These are phyloP conservation scores for Arthrobotrys megalospora DNA, from an alignment of 2,329 filamentous ascomycete genomes.

Conservation along the genomic window DNA sequence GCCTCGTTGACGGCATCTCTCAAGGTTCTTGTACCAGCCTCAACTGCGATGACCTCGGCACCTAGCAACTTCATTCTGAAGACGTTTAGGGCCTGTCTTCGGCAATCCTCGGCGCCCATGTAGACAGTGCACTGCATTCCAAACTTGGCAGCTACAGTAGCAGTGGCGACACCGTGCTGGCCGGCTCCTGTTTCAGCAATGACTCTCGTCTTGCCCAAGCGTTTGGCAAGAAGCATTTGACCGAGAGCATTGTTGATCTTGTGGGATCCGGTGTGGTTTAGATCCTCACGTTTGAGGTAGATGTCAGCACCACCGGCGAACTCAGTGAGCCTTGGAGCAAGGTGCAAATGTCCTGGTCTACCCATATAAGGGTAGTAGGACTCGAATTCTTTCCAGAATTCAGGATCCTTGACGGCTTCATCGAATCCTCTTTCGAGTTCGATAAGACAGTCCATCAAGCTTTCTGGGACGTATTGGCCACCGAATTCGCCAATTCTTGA, in stretches of 20 bases:
- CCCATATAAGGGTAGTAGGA: slow-evolving; percentile 99
- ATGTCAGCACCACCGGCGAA: slow-evolving; percentile 93
- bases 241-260: slow-evolving; percentile 99
- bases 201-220: slow-evolving; percentile 94
- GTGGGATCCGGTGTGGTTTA: slow-evolving; percentile 98
- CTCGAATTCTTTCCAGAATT: slow-evolving; percentile 97
- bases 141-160: slow-evolving; percentile 97
- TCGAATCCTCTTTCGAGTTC: slow-evolving; percentile 94
- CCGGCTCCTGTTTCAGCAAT: slow-evolving; percentile 98
- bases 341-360: slow-evolving; percentile 89
- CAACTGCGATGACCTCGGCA: slow-evolving; percentile 91
- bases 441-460: slow-evolving; percentile 94
- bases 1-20: slow-evolving; percentile 72
- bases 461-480: slow-evolving; percentile 97
- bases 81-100: slow-evolving; percentile 95
- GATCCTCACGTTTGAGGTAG: slow-evolving; percentile 96
- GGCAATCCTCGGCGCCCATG: slow-evolving; percentile 98
- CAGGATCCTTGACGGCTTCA: slow-evolving; percentile 84
- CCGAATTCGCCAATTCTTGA: slow-evolving; percentile 95
- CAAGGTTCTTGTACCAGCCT: slow-evolving; percentile 80
- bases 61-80: slow-evolving; percentile 98
- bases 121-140: slow-evolving; percentile 98
- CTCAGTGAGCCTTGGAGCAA: slow-evolving; percentile 89
- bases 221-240: slow-evolving; percentile 86
- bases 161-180: slow-evolving; percentile 97